phyloP scores from a whole-genome alignment of 768 basidiomycete species.

The Hygrocybe punicea region DNA sequence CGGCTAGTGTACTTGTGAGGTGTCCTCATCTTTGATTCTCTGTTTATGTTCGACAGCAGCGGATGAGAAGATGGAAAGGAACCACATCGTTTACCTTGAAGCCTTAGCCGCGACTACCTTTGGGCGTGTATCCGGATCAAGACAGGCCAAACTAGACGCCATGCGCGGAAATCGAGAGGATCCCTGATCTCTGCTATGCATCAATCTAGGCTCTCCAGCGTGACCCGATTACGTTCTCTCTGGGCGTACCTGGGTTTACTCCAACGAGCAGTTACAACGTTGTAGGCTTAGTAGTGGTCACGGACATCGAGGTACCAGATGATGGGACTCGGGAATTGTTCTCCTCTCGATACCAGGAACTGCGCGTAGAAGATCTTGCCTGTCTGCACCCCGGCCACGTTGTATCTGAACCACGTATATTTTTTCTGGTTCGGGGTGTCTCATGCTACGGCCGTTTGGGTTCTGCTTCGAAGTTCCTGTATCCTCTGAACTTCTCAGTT shows the following conservation, averaged over 20 bases:
- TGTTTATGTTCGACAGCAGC: background rate
- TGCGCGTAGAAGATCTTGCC: constrained; percentile 50
- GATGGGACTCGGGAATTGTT: constrained; percentile 36
- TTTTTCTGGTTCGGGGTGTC: constrained; percentile 25
- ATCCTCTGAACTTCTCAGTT: constrained; percentile 44
- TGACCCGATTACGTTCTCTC: constrained; percentile 35
- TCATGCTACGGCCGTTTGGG: constrained; percentile 24
- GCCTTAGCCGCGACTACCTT: constrained; percentile 14
- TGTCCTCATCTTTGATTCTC: constrained; percentile 16
- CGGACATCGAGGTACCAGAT: constrained; percentile 45
- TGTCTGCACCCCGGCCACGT: constrained; percentile 52
- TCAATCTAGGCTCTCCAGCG: constrained; percentile 45
- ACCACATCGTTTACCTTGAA: background rate
- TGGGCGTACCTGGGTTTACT: constrained; percentile 35
- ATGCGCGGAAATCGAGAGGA: constrained; percentile 39
- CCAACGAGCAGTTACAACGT: constrained; percentile 45
- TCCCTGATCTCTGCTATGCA: constrained; percentile 17
- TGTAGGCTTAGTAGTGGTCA: constrained; percentile 52
- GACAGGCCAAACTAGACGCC: constrained; percentile 39
- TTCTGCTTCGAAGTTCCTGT: constrained; percentile 25
- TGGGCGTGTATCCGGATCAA: constrained; percentile 40
- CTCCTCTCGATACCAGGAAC: constrained; percentile 39
- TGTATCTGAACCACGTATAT: constrained; percentile 36
- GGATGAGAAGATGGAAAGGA: background rate
- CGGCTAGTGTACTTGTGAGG: constrained; percentile 26